Base-by-base conservation (phyloP, 805 yeast genomes). In the Candida xyloterini region DNA sequence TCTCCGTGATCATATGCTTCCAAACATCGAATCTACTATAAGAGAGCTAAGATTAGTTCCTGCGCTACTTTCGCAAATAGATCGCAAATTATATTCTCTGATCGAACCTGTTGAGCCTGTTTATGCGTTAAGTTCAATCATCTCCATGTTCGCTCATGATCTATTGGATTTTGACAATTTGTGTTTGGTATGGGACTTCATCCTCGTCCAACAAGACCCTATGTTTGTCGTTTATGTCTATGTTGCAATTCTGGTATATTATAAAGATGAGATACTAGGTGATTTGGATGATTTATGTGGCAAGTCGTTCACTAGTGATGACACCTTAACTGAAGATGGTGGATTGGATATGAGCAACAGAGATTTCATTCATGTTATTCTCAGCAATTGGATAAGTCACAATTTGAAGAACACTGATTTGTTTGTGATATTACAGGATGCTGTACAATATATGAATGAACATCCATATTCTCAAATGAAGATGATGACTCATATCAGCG, bases 1-100 rank as follows among this genome's bases (percentile, higher is more conserved):
- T 55, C 62, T 93, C 30, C 69, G 98, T 33, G 99, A 91, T 61
- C 93, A 79, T 57, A 84, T 91, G 95, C 70, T 86, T 59, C 74
- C 81, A 4, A 73, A 78, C 15, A 70, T 91, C 28, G 72, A 74
- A 20, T 74, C 84, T 7, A 73, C 95, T 1, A 60, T 87, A 9
- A 74, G 73, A 38, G 89, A 86, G 40, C 63, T 89, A 42, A 60
- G 65, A 14, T 59, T 90, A 15, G 75, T 93, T 3, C 89, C 95
- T 0, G 71, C 75, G 3, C 51, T 90, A 2, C 44, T 88, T 4
- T 66, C 65, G 18, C 48, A 53, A 2, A 62, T 68, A 2, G 95
- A 87, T 49, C 59, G 55, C 4, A 49, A 59, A 3, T 55, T 79
- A 7, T 69, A 62, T 34, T 56, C 60, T 3, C 51, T 73, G 14